Evolutionary conservation across 495 filamentous ascomycete species (phyloP), one percentile per base, ranked within the genome.

Genomic region (Xylaria longipes): DNA sequence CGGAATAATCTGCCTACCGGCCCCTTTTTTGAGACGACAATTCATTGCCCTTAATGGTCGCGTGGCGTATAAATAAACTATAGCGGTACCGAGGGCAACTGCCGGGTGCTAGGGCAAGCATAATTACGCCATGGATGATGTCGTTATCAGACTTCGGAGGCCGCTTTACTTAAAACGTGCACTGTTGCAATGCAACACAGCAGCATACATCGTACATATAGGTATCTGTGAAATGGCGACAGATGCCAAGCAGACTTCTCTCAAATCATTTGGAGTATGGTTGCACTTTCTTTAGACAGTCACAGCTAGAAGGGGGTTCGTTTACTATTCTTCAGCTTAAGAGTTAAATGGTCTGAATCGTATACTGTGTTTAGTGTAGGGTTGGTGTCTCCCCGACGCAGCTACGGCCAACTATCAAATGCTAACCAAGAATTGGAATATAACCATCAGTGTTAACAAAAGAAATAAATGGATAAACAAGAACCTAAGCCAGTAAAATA

Each of bases 211-310:
- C n/a, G 41, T 7, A 64, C 3, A 39, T 39, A 39, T 11, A n/a
- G n/a, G 1, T 37, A 25, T 64, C 27, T n/a, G 22, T 33, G 25
- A 14, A 64, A 20, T 64, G 25, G 27, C 61, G 3, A 33, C 41
- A 46, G 9, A 46, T 46, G 62, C 62, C 62, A 46, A 65, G 62
- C 20, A 27, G 37, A 25, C 3, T 25, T 50, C 27, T 50, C 35
- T 50, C 63, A 65, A 46, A 65, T 65, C 63, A 65, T 65, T 65
- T 46, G 31, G 63, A 35, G 63, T 39, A 65, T 17, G 37, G 37
- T 43, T 29, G 37, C 41, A 17, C 22, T 31, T 25, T 29, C 17
- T 25, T 31, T 33, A 1, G 3, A 25, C 9, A 25, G 20, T 25
- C 35, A 25, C 1, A 39, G 20, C 1, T n/a, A 22, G 6, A 62